Evolutionary conservation across 2,329 filamentous ascomycete genomes (phyloP).

Genomic region (Hirsutella thompsonii): DNA sequence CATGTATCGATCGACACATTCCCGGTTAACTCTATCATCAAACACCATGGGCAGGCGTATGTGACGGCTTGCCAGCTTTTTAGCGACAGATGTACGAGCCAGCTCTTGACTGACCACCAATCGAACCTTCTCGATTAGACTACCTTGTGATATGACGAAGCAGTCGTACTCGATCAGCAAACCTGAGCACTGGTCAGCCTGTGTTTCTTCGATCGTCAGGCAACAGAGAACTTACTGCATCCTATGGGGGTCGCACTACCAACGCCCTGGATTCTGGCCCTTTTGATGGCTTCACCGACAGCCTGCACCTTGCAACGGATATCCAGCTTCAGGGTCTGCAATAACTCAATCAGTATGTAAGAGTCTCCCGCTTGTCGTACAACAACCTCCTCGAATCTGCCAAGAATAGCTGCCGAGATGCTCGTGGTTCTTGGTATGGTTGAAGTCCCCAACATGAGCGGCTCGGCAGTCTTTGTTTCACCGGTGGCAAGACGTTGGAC

Average conservation of each 20-base stretch:
- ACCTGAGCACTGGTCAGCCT: background rate
- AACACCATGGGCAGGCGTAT: slow-evolving; percentile 2
- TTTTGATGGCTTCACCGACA: background rate
- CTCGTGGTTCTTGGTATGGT: background rate
- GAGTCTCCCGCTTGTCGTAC: slow-evolving; percentile 1
- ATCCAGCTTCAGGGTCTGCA: background rate
- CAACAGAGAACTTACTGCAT: background rate
- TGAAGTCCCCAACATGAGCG: background rate
- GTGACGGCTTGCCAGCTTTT: slow-evolving; percentile 1
- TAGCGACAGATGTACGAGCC: background rate
- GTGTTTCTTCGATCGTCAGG: background rate
- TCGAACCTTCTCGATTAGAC: background rate
- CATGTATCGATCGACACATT: slow-evolving; percentile 34
- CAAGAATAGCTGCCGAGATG: background rate
- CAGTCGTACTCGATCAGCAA: slow-evolving; percentile 1
- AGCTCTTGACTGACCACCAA: background rate
- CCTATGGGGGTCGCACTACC: background rate
- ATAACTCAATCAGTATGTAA: slow-evolving; percentile 1
- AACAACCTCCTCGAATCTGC: background rate
- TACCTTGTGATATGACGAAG: slow-evolving; percentile 1
- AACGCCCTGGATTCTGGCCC: background rate
- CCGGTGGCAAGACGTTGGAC: background rate
- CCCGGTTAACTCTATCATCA: slow-evolving; percentile 1
- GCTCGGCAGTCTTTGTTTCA: background rate
- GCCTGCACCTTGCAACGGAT: slow-evolving; percentile 1